Conservation (phyloP, 805 yeast species). For the Schwanniomyces yamadae region DNA sequence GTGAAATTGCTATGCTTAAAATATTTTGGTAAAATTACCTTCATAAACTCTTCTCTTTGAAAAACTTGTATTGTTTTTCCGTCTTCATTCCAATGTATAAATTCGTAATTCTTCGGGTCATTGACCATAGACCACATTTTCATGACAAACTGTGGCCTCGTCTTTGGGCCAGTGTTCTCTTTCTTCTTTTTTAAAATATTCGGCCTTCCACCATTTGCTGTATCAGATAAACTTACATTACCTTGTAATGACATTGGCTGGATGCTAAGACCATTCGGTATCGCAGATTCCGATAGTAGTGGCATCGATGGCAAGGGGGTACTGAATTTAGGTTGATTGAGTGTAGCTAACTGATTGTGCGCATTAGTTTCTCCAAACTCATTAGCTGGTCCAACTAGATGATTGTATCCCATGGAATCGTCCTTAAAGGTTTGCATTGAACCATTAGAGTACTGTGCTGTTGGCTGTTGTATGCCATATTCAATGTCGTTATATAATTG, state of each 20-base stretch:
- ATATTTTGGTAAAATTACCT: slow-evolving; percentile 79
- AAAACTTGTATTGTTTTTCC: slow-evolving; percentile 84
- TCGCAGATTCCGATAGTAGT: slow-evolving; percentile 30
- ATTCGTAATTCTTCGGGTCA: slow-evolving; percentile 64
- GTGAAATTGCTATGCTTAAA: slow-evolving; percentile 96
- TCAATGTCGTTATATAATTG: not conserved
- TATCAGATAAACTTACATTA: slow-evolving; percentile 2
- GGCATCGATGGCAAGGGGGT: slow-evolving; percentile 25
- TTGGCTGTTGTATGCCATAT: slow-evolving; percentile 1
- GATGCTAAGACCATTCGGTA: slow-evolving; percentile 22
- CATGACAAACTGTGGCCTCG: slow-evolving; percentile 86
- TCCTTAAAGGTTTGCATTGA: not conserved
- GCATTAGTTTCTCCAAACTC: slow-evolving; percentile 2
- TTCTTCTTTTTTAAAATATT: slow-evolving; percentile 24
- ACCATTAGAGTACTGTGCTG: not conserved
- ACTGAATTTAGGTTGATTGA: slow-evolving; percentile 11
- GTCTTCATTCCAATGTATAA: slow-evolving; percentile 81
- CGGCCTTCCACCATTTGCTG: not conserved
- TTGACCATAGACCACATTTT: slow-evolving; percentile 96
- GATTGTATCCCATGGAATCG: slow-evolving; percentile 1
- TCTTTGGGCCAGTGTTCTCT: slow-evolving; percentile 42
- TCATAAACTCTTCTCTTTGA: slow-evolving; percentile 83
- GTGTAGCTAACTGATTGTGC: slow-evolving; percentile 10
- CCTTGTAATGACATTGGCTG: slow-evolving; percentile 15
- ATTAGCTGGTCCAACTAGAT: not conserved